phyloP scores from a whole-genome alignment of 495 filamentous ascomycete species.

The Tuber aestivum region DNA sequence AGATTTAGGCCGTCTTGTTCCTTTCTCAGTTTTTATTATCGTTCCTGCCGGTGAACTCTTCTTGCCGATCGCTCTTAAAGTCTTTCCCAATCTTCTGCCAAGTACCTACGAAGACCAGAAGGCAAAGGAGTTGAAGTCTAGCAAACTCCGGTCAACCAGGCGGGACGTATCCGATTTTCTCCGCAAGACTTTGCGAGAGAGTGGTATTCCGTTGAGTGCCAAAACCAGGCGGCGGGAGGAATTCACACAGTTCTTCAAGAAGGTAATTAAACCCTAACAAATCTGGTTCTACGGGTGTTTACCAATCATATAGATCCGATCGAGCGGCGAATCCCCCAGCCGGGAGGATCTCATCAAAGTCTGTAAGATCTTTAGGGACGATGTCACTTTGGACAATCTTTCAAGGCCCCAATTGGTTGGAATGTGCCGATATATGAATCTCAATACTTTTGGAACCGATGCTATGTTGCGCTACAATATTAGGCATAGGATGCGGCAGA shows the following conservation, averaged over 20 bases:
- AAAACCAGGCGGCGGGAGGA: conserved; percentile 87
- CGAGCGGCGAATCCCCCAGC: conserved; percentile 82
- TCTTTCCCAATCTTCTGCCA: conserved; percentile 95
- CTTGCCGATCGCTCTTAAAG: conserved; percentile 82
- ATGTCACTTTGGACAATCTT: conserved; percentile 93
- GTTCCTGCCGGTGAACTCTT: conserved; percentile 94
- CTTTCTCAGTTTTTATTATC: conserved; percentile 94
- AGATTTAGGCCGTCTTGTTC: conserved; percentile 86
- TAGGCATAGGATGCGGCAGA: conserved; percentile 95
- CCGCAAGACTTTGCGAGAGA: conserved; percentile 83
- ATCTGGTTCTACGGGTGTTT: not conserved
- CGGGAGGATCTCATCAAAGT: conserved; percentile 93
- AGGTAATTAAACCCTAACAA: conserved; percentile 50
- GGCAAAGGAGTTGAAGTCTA: conserved; percentile 79
- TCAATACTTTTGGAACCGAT: conserved; percentile 94
- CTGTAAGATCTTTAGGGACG: conserved; percentile 99
- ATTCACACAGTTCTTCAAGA: conserved; percentile 96
- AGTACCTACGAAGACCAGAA: conserved; percentile 94
- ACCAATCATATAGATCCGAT: conserved; percentile 48
- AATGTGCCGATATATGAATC: conserved; percentile 97
- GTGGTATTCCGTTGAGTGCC: conserved; percentile 70
- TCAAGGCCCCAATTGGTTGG: conserved; percentile 92
- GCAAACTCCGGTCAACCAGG: conserved; percentile 72
- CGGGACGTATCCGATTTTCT: conserved; percentile 93
- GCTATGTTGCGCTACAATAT: conserved; percentile 96